Percentiles rank a stretch among this genome's conserved stretches.
Evolutionary conservation across 768 basidiomycete genomes (phyloP).

Genomic region (Glaciozyma antarctica): DNA sequence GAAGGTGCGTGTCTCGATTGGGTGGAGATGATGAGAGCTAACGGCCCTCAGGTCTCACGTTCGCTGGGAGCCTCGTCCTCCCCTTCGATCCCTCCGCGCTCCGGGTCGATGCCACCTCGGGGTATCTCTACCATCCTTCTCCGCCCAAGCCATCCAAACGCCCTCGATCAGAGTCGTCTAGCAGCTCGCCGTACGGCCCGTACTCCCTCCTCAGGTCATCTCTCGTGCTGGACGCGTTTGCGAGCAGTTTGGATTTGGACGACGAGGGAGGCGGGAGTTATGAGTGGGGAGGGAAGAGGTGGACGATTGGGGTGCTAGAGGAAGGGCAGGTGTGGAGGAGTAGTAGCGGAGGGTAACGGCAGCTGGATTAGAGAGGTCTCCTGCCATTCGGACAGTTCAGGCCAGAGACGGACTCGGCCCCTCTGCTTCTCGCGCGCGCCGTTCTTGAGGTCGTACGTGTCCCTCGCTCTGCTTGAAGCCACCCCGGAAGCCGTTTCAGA

Average conservation of each 20-base stretch:
- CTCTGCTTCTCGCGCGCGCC: no score
- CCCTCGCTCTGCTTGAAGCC: no score
- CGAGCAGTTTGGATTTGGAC: neutral
- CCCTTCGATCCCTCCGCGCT: neutral
- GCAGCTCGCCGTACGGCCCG: neutral
- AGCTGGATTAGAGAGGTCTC: no score
- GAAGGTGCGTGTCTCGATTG: neutral
- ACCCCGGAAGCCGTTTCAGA: no score
- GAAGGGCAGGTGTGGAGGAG: no score
- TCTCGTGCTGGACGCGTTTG: neutral
- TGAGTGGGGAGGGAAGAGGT: neutral
- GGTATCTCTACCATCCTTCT: neutral
- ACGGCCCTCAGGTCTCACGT: neutral
- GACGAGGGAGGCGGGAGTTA: neutral
- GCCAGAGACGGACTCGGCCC: no score
- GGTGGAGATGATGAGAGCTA: no score
- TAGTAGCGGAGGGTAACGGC: no score
- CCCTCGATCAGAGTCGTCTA: neutral
- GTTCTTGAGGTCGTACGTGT: no score
- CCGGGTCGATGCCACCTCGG: neutral
- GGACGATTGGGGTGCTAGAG: neutral
- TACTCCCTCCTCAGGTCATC: neutral
- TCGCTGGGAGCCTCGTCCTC: neutral
- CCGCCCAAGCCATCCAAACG: neutral
- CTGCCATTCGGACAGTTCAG: no score